Evolutionary conservation across 192 early-diverging fungal genomes (phyloP), one percentile per base, ranked within the genome.

Genomic region (Coemansia aciculifera): DNA sequence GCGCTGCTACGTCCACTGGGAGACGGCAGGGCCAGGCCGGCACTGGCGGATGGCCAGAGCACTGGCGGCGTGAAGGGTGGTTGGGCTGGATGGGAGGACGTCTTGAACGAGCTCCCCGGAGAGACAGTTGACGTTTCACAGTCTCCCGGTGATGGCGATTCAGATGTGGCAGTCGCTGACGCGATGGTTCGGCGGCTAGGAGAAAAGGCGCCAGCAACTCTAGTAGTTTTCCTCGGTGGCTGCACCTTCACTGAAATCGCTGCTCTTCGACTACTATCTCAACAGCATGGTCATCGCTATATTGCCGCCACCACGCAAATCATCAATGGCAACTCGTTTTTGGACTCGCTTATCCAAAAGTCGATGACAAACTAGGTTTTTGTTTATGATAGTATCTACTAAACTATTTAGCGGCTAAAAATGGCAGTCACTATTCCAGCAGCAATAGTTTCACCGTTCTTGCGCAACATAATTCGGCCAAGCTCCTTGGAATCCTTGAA

Each of bases 141-240:
- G 64, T 79, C 73, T 2, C 85, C 87, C 13, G 80, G 86, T 60
- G 89, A 87, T 44, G 80, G 69, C 77, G 32, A 85, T 73, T 51
- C 81, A 66, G 75, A 85, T 66, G 72, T 67, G 1, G 38, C 62
- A 31, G 52, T 46, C 15, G 65, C 65, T 2, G 74, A 71, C 59
- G 65, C 56, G 34, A 51, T 71, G 59, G 68, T 60, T 24, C 63
- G 76, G 65, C 84, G 83, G 34, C 84, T 85, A 27, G 82, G 77
- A 23, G 79, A 84, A 15, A 86, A 90, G 68, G 77, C 85, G 37
- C 79, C 84, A 12, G 85, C 89, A 13, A 96, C 96, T 7, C 69
- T 99, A 46, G 88, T 99, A 1, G 89, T 99, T 57, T 99, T 97
- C 72, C 80, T 99, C 11, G 97, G 97, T 39, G 97, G 97, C 17